phyloP scores from a whole-genome alignment of 2,329 filamentous ascomycete genomes.

The Fusarium sp. region DNA sequence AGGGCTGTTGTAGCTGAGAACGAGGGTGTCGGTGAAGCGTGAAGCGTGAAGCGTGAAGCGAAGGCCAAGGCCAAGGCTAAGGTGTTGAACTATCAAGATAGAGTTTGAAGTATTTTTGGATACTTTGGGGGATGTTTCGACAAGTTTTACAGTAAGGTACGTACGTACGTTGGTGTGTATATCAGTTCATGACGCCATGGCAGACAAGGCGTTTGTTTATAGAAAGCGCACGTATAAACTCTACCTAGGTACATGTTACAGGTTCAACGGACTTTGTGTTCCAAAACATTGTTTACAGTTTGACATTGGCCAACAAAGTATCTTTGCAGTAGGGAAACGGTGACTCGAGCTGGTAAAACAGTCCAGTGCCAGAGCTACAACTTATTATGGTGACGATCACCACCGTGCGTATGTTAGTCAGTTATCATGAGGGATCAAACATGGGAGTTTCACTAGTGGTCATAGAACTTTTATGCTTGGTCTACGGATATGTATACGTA shows the following conservation, averaged over 20 bases:
- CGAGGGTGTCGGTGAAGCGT: conserved; percentile 46
- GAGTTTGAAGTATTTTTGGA: neutral
- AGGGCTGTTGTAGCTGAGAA: conserved; percentile 41
- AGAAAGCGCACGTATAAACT: neutral
- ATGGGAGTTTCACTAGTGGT: neutral
- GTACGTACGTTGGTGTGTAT: neutral
- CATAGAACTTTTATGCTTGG: neutral
- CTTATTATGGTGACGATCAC: neutral
- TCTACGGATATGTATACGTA: neutral
- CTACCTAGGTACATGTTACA: neutral
- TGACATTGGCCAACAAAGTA: neutral
- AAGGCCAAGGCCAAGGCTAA: neutral
- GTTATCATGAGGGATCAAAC: neutral
- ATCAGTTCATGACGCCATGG: conserved; percentile 2
- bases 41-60: neutral
- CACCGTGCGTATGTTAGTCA: neutral
- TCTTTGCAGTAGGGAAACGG: neutral
- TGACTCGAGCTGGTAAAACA: conserved; percentile 2
- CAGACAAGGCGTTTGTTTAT: neutral
- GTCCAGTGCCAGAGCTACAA: neutral
- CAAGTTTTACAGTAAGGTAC: neutral
- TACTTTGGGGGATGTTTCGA: neutral
- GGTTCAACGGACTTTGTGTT: neutral
- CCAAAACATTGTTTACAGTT: conserved; percentile 6
- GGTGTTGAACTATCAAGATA: conserved; percentile 2